A percentile compares a stretch with the other conserved stretches of the same genome.
Evolutionary conservation across 2,329 filamentous ascomycete species (phyloP).

Genomic region (Volutella citrinella): DNA sequence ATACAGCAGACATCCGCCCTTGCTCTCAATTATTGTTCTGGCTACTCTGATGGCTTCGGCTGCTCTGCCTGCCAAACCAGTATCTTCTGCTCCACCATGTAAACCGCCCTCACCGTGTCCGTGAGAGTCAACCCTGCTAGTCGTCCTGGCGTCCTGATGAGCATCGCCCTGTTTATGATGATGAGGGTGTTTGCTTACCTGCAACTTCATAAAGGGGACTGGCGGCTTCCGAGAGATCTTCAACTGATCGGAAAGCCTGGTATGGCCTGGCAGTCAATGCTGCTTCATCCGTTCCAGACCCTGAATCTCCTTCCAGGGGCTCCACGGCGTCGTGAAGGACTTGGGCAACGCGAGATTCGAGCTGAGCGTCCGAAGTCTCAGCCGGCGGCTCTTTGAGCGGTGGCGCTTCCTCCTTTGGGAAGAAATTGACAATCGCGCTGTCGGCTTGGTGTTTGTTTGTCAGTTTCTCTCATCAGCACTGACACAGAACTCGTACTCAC

Average conservation of each 20-base stretch:
- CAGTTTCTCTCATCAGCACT: no score
- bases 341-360: conserved; percentile 18
- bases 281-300: conserved; percentile 1
- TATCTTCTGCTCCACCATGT: conserved; percentile 37
- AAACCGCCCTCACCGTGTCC: conserved; percentile 33
- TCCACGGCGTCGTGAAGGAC: conserved; percentile 19
- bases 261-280: conserved; percentile 17
- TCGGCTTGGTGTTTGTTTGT: no score
- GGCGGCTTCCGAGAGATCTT: conserved; percentile 31
- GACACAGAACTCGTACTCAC: conserved; percentile 24
- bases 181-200: conserved; percentile 20
- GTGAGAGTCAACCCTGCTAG: conserved; percentile 32
- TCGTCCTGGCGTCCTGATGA: conserved; percentile 22
- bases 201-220: conserved; percentile 31
- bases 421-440: conserved; percentile 31
- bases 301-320: conserved; percentile 8
- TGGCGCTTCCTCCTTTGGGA: conserved; percentile 28
- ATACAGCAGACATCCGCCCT: background rate
- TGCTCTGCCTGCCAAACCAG: conserved; percentile 29
- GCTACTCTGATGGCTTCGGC: conserved; percentile 1
- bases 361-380: conserved; percentile 24
- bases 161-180: background rate
- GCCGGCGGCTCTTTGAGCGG: conserved; percentile 9
- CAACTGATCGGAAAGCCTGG: conserved; percentile 28
- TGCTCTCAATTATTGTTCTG: background rate